Conservation (phyloP, 768 basidiomycete species). For the Suillus fuscotomentosus region DNA sequence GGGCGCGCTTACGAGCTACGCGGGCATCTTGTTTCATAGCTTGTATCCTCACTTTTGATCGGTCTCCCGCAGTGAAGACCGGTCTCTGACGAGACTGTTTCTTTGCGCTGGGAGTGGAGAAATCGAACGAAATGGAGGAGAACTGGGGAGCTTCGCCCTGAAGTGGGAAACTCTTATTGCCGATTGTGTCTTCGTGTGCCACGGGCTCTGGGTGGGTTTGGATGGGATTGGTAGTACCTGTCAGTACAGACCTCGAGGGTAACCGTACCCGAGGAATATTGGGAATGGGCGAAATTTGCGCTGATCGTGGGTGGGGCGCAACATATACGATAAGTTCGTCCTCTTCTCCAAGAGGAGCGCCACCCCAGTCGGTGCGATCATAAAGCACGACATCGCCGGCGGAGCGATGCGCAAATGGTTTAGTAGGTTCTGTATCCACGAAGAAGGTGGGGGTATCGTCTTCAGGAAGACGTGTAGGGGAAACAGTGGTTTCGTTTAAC, state of each 20-base stretch:
- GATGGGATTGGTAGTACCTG: constrained; percentile 15
- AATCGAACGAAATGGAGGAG: constrained; percentile 27
- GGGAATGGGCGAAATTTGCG: constrained; percentile 13
- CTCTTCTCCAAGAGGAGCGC: constrained; percentile 36
- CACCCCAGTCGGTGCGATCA: constrained; percentile 17
- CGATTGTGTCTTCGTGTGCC: background rate
- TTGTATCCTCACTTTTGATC: constrained; percentile 23
- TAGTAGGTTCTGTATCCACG: constrained; percentile 40
- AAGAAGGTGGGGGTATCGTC: constrained; percentile 22
- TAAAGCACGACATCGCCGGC: constrained; percentile 23
- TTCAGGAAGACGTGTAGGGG: background rate
- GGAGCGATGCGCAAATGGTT: constrained; percentile 4
- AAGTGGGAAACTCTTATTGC: background rate
- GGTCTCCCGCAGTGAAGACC: constrained; percentile 24
- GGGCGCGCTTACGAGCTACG: constrained; percentile 19
- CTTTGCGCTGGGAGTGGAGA: background rate
- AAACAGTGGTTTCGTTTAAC: background rate
- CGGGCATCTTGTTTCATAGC: constrained; percentile 19
- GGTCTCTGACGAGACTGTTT: constrained; percentile 29
- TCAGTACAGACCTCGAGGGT: constrained; percentile 25
- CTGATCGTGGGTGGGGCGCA: constrained; percentile 63
- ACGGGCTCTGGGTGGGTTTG: background rate
- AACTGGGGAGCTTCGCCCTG: constrained; percentile 19
- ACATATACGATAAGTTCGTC: constrained; percentile 79
- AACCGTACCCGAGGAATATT: constrained; percentile 15